Base-by-base conservation (phyloP, 2,329 filamentous ascomycete genomes). In the Plenodomus tracheiphilus region DNA sequence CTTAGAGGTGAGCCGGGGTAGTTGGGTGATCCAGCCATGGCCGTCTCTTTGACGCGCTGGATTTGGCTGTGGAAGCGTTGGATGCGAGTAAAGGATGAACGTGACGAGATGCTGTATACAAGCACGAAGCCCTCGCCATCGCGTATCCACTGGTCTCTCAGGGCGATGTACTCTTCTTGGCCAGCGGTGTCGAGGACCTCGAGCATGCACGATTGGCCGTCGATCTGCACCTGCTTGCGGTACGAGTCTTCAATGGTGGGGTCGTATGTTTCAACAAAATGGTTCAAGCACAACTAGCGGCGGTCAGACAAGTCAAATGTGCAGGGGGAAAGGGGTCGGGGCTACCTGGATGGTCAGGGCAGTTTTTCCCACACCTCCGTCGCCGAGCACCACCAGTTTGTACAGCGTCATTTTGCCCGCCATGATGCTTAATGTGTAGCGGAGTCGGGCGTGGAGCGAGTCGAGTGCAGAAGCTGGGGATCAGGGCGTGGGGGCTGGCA, bases 41-140 rank as follows among this genome's bases (percentile, higher is more conserved):
- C 85, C 1, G 91, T 96, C 71, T 97, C 94, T 77, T 97, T 97
- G 66, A 97, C 94, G 68, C 95, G 82, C 74, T 96, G 92, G 65
- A 97, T 97, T 76, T 97, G 94, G 71, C 93, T 88, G 76, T 97
- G 91, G 72, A 97, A 97, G 68, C 89, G 87, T 75, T 92, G 90
- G 79, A 99, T 97, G 71, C 93, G 88, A 49, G 88, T 86, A 72
- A 97, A 97, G 17, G 93, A 97, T 28, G 92, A 92, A 66, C 94
- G 88, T 43, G 93, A 97, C 13, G 94, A 96, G 75, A 99, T 97
- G 79, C 91, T 96, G 80, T 99, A 97, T 58, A 99, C 94, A 53
- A 99, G 82, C 22, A 99, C 90, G 71, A 97, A 97, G 17, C 94
- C 94, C 74, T 99, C 94, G 60, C 94, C 93, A 70, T 97, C 93